Base-by-base conservation (phyloP, 108 stramenopile species). In the Epithemia pelagica region DNA sequence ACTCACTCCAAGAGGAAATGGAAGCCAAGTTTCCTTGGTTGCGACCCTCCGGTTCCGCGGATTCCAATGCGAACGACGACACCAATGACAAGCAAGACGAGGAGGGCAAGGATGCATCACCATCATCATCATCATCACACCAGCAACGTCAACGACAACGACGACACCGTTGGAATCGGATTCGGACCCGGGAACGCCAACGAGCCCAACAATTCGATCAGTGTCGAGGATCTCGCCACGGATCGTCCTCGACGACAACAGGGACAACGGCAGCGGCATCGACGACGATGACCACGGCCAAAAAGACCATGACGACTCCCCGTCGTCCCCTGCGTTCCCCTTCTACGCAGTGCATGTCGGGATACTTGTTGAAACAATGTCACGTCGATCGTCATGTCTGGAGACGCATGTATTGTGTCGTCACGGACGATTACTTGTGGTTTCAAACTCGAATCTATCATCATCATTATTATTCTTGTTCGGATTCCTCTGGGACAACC, bases 391-490 rank as follows among this genome's bases (percentile, higher is more conserved):
- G 53, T 3, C 68, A 83, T 58, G 78, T 79, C 2, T 83, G 82
- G 82, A 67, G 70, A 67, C 55, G 63, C 23, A 70, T 74, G 7
- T 64, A 74, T 58, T 79, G 82, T 54, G 63, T 74, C 0, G 55
- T 83, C 28, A 83, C 78, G 33, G 76, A 77, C 30, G 78, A 83
- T 66, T 61, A 83, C 46, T 72, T 83, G 30, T 83, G 77, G 74
- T 83, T 64, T 51, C 69, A 73, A 0, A 71, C 68, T 21, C 66
- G 82, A 24, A 60, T 74, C 1, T 59, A 74, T 28, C 21, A 19
- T 58, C 29, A 24, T 46, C 37, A 5, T 46, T 46, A 19, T 57
- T n/a, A n/a, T 23, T 46, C 37, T 57, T n/a, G 26, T 23, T 46
- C 37, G 37, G 37, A 46, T 5, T 10, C 5, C 15, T 5, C 10